Evolutionary conservation across 1,284 basidiomycete species (phyloP), one percentile per base, ranked within the genome.

Genomic region (Trichosporon inkin): DNA sequence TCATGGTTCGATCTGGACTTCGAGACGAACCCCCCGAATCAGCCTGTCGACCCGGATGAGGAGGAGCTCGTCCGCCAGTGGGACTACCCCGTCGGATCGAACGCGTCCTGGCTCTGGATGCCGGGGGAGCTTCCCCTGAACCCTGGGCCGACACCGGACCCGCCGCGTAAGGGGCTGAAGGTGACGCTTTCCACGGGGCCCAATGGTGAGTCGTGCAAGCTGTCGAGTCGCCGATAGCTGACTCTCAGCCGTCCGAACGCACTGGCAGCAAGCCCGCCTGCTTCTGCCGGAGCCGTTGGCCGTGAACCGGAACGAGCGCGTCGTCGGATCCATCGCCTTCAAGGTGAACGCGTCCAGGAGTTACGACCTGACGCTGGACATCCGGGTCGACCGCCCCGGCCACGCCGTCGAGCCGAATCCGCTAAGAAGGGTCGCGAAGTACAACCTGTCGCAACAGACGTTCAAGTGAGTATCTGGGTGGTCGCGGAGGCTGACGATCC

Each of bases 1-100:
- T 76, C 75, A 10, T 79, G 76, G 76, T 78, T 76, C 44, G 76
- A 78, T 56, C 71, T 78, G 19, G 70, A 72, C 57, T 77, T 78
- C 62, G 64, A 63, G 19, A 70, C 72, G 14, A 58, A 63, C 24
- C 62, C 38, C 13, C 39, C 24, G 10, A 40, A 37, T 11, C 58
- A 20, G 14, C 47, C 32, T 16, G 34, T 1, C 56, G 67, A 55
- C 17, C 44, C 58, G 28, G 53, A 44, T 10, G 52, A 59, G 61
- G 17, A 60, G 61, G 44, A 60, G 58, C 44, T 49, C 13, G 44
- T 49, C 22, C 44, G 44, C 16, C 44, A 49, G 22, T 77, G 75
- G 75, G 62, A 70, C 34, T 74, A 68, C 53, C 62, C 67, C 14
- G 64, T 73, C 22, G 63, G 61, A n/a, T 55, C 62, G 8, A 36